A percentile compares a stretch with the other conserved stretches of the same genome.
Conservation (phyloP, 768 basidiomycete species). For the Lactarius evosmus region DNA sequence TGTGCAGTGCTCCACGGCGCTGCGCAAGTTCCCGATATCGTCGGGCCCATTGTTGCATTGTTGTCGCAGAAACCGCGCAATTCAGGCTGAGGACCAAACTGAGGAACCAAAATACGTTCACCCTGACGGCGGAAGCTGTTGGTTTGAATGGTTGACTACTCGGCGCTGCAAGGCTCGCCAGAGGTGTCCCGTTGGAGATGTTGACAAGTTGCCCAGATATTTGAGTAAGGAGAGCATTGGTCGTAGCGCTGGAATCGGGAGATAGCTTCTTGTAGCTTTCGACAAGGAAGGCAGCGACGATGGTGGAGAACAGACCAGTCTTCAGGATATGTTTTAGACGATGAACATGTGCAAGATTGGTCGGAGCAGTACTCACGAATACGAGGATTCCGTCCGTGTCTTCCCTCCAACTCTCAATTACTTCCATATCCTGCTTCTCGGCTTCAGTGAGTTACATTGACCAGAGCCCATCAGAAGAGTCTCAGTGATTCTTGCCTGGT, state of each 20-base stretch:
- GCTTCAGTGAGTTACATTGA: background rate
- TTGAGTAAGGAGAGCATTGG: conserved; percentile 4
- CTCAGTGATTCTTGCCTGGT: background rate
- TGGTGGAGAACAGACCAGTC: conserved; percentile 17
- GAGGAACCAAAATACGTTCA: conserved; percentile 16
- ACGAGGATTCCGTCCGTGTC: conserved; percentile 3
- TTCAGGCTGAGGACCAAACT: conserved; percentile 17
- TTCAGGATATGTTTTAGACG: background rate
- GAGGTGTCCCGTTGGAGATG: background rate
- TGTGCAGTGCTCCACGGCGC: background rate
- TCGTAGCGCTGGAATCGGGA: conserved; percentile 2
- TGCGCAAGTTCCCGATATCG: background rate
- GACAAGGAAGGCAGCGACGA: conserved; percentile 7
- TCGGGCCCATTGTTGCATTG: conserved; percentile 1
- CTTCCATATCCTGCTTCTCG: background rate
- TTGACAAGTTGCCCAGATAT: conserved; percentile 15
- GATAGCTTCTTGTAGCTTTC: conserved; percentile 10
- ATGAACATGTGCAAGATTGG: background rate
- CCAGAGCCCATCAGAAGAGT: background rate
- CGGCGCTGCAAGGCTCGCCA: background rate
- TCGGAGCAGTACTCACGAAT: background rate
- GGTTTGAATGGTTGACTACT: background rate
- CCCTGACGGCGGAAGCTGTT: conserved; percentile 9
- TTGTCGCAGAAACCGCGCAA: conserved; percentile 1
- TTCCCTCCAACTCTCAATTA: background rate